Percentiles rank a stretch among this genome's conserved stretches.
Conservation (phyloP, 768 basidiomycete species). For the Dacryopinax spathularia region DNA sequence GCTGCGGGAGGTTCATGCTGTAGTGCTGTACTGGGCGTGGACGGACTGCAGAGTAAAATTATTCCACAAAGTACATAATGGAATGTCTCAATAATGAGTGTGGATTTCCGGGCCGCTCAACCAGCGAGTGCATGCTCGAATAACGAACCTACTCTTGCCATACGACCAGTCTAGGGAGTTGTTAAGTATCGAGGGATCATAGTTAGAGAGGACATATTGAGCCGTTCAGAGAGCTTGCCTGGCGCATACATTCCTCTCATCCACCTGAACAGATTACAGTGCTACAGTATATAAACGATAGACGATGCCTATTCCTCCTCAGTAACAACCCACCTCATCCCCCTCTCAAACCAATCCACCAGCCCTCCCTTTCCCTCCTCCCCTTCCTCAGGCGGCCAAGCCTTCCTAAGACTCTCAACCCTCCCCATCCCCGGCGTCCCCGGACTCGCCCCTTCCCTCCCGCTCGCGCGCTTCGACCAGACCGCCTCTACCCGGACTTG, state of each 20-base stretch:
- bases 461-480: background rate
- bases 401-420: background rate
- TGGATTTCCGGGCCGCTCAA: no score
- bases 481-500: background rate
- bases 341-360: background rate
- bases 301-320: background rate
- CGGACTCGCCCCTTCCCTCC: background rate
- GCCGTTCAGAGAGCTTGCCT: no score
- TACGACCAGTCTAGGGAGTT: no score
- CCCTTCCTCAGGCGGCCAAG: background rate
- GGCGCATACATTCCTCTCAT: no score
- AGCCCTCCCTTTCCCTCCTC: background rate
- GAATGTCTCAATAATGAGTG: background rate
- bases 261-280: no score
- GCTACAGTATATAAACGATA: no score
- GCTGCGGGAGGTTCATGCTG: background rate
- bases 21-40: background rate
- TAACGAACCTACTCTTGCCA: no score
- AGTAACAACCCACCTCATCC: background rate
- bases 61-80: conserved; percentile 1
- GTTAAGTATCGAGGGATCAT: no score
- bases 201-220: no score
- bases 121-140: no score
- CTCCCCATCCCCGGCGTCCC: background rate
- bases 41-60: background rate